Conservation (phyloP, 768 basidiomycete genomes). For the Xanthoconium stramineum region DNA sequence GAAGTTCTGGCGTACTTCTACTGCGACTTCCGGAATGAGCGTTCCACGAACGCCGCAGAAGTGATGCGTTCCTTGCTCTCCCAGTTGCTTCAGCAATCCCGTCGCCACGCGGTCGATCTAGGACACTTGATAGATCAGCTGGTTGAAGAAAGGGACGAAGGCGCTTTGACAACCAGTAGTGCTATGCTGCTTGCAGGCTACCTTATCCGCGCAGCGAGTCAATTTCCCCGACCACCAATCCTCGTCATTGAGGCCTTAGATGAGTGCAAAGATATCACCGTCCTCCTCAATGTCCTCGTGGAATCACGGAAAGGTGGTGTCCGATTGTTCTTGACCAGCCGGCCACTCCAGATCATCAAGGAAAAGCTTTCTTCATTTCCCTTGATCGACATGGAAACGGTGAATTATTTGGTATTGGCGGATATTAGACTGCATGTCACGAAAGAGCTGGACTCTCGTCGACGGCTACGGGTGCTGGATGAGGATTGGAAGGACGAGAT, state of each 20-base stretch:
- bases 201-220: no score
- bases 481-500: constrained; percentile 7
- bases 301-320: not conserved
- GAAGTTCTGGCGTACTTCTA: constrained; percentile 16
- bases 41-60: not conserved
- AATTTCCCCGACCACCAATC: not conserved
- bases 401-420: not conserved
- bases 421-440: constrained; percentile 10
- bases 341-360: constrained; percentile 11
- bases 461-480: not conserved
- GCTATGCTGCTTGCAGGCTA: no score
- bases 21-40: constrained; percentile 16
- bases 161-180: no score
- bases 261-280: constrained; percentile 7
- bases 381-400: constrained; percentile 2
- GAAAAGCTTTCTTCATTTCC: not conserved
- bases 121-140: not conserved
- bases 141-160: not conserved
- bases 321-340: constrained; percentile 12
- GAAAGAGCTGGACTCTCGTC: constrained; percentile 8
- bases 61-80: constrained; percentile 17
- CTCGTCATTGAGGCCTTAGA: constrained; percentile 17
- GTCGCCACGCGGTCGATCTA: not conserved
- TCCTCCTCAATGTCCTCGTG: not conserved
- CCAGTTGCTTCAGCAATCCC: constrained; percentile 8